These are phyloP conservation scores for Diaporthe nobilis DNA, from an alignment of 2,329 filamentous ascomycete genomes.

Conservation along the genomic window DNA sequence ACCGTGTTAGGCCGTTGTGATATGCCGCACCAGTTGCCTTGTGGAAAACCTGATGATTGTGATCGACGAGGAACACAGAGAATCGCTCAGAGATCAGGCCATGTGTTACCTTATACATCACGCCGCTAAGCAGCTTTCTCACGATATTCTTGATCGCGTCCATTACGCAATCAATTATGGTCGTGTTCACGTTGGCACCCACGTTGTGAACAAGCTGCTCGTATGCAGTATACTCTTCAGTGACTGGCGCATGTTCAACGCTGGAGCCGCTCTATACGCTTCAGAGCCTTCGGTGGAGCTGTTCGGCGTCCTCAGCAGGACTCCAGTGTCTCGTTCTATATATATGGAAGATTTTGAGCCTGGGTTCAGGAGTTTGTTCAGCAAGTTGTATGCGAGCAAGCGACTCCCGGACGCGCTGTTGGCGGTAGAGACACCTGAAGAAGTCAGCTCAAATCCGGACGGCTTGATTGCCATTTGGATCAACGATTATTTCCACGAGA, in stretches of 20 bases:
- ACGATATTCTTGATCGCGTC: neutral
- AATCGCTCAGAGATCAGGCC: neutral
- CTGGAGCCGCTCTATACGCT: neutral
- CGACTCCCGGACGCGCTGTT: slow-evolving; percentile 2
- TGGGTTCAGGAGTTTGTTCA: neutral
- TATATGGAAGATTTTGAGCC: neutral
- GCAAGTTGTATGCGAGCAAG: neutral
- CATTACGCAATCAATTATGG: neutral
- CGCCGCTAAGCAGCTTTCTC: neutral
- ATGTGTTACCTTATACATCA: neutral
- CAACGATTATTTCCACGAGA: neutral
- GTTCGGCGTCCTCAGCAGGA: neutral
- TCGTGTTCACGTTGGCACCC: neutral
- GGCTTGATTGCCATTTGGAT: neutral
- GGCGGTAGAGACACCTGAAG: neutral
- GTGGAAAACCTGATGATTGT: neutral
- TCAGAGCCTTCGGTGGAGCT: neutral
- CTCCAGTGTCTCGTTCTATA: neutral
- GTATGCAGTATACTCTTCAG: neutral
- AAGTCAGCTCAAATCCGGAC: neutral
- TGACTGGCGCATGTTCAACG: neutral
- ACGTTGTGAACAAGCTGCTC: neutral
- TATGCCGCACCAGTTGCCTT: neutral
- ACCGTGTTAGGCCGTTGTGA: neutral
- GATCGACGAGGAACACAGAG: neutral